A percentile compares a stretch with the other conserved stretches of the same genome.
These are phyloP conservation scores for Chernovozyma sophiae-reginae DNA, from an alignment of 1,139 yeast species.

Conservation along the genomic window DNA sequence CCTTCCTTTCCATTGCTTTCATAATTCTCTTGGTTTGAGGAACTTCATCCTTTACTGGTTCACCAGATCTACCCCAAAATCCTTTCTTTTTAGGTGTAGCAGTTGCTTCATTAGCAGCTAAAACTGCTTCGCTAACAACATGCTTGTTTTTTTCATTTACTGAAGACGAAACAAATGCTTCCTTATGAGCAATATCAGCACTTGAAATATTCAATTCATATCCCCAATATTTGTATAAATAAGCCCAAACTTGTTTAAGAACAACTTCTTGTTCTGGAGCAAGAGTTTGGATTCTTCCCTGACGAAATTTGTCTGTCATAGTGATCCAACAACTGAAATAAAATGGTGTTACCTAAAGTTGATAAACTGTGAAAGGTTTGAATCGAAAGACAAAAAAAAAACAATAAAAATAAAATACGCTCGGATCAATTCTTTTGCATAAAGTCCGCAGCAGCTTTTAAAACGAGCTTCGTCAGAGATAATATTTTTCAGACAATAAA, in stretches of 20 bases:
- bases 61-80: slow-evolving; percentile 11
- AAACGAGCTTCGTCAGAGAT: no score
- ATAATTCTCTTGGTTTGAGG: slow-evolving; percentile 5
- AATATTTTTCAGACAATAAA: no score
- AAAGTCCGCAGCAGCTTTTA: no score
- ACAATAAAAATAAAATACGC: no score
- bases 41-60: not conserved
- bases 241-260: slow-evolving; percentile 42
- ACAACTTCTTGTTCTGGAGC: slow-evolving; percentile 38
- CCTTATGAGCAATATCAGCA: slow-evolving; percentile 29
- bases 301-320: slow-evolving; percentile 18
- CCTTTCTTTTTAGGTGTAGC: slow-evolving; percentile 15
- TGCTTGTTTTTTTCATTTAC: slow-evolving; percentile 10
- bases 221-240: slow-evolving; percentile 34
- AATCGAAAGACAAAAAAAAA: no score
- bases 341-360: no score
- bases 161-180: slow-evolving; percentile 33
- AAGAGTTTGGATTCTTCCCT: slow-evolving; percentile 41
- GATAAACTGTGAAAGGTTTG: no score
- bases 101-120: slow-evolving; percentile 12
- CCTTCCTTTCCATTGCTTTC: slow-evolving; percentile 3
- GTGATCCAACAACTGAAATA: not conserved
- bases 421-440: no score
- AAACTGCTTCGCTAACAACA: slow-evolving; percentile 4
- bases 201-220: slow-evolving; percentile 28